A percentile compares a stretch with the other conserved stretches of the same genome.
Evolutionary conservation across 116 monocot species (phyloP).

Genomic region (Thalassia testudinum): DNA sequence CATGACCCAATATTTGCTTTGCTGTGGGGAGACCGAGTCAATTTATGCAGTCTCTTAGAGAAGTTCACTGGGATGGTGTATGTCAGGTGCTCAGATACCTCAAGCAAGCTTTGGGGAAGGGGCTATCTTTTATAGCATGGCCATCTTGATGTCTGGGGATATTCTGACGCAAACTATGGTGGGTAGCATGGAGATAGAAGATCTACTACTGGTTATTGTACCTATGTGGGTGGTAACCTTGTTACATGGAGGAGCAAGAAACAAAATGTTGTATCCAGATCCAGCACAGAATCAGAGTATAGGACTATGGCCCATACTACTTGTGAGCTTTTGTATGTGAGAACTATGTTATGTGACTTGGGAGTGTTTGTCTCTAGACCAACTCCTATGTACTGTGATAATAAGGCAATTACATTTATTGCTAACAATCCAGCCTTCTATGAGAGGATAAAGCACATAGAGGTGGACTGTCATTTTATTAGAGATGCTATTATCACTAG

Average conservation of each 20-base stretch:
- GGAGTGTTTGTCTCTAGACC: too few relatives aligned
- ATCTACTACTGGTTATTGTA: not conserved
- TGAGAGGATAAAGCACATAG: too few relatives aligned
- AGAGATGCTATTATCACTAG: too few relatives aligned
- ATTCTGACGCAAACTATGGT: not conserved
- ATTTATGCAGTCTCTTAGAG: not conserved
- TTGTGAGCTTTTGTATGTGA: not conserved
- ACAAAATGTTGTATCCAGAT: not conserved
- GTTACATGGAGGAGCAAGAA: conserved; percentile 1
- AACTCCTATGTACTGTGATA: not conserved
- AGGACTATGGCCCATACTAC: not conserved
- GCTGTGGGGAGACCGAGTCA: not conserved
- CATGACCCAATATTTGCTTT: not conserved
- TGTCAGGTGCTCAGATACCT: not conserved
- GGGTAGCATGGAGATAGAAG: not conserved
- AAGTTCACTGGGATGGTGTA: not conserved
- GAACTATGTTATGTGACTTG: too few relatives aligned
- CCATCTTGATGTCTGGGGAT: not conserved
- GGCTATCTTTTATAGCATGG: not conserved
- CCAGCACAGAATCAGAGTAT: not conserved
- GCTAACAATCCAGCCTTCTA: not conserved
- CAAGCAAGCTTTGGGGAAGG: not conserved
- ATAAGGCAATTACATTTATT: not conserved
- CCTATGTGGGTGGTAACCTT: not conserved
- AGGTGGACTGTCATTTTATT: too few relatives aligned